These are phyloP conservation scores for Pythium graminicola DNA, from an alignment of 352 stramenopile species.

Conservation along the genomic window DNA sequence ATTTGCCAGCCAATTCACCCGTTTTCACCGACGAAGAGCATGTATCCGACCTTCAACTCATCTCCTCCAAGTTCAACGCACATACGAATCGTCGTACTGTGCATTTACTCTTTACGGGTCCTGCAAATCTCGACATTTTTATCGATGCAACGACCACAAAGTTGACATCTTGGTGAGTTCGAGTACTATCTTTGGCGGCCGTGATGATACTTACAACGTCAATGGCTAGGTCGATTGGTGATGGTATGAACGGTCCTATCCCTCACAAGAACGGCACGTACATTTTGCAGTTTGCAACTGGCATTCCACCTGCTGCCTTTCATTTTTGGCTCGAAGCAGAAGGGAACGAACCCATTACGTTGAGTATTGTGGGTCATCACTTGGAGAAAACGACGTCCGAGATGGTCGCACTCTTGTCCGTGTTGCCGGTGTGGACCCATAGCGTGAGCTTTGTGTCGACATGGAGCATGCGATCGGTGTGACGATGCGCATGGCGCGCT, in stretches of 20 bases:
- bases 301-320: slow-evolving; percentile 44
- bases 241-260: slow-evolving; percentile 48
- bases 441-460: slow-evolving; percentile 44
- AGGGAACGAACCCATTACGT: slow-evolving; percentile 38
- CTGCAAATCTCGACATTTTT: slow-evolving; percentile 66
- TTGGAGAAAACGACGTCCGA: slow-evolving; percentile 45
- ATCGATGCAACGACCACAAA: slow-evolving; percentile 65
- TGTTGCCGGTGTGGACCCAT: slow-evolving; percentile 45
- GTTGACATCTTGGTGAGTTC: slow-evolving; percentile 57
- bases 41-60: slow-evolving; percentile 30
- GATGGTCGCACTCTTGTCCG: slow-evolving; percentile 36
- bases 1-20: slow-evolving; percentile 36
- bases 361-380: slow-evolving; percentile 61
- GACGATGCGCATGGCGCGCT: too few relatives aligned
- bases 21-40: slow-evolving; percentile 10
- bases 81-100: slow-evolving; percentile 49
- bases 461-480: slow-evolving; percentile 54
- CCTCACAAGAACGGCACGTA: slow-evolving; percentile 58
- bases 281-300: slow-evolving; percentile 68
- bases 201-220: too few relatives aligned
- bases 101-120: slow-evolving; percentile 59
- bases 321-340: slow-evolving; percentile 76
- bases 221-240: slow-evolving; percentile 74
- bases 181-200: too few relatives aligned
- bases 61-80: slow-evolving; percentile 52